Base-by-base conservation (phyloP, 306 rosid genomes). In the Luffa aegyptiaca region DNA sequence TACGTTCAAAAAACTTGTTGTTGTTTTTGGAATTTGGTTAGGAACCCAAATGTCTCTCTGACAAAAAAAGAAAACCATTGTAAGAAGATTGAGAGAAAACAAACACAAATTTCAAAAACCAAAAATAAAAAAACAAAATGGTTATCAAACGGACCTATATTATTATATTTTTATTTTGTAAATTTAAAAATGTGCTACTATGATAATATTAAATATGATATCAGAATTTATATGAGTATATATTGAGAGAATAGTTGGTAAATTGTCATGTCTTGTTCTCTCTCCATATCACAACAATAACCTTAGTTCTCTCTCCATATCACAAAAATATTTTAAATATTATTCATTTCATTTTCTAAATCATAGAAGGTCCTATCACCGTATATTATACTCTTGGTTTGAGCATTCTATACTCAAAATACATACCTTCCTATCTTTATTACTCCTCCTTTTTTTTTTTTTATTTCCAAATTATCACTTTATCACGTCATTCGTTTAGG, bases 381-480 rank as follows among this genome's bases (percentile, higher is more conserved):
- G 44, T 63, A 63, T 4, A 31, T 13, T 63, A 35, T 63, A 63
- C 70, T 63, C 42, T 31, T 63, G 16, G 44, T 63, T 63, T 63
- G 75, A 68, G 75, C 42, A 68, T 37, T 68, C 52, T 45, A 68
- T 10, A 68, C 75, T 68, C 75, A 68, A 8, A 17, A 68, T 68
- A n/a, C 75, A 42, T 68, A 42, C 52, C 5, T 65, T 65, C 73
- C 73, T 37, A 36, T 37, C 6, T 68, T 68, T n/a, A 8, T 68
- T 68, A 68, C 75, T 68, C 75, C 26, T 41, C 42, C 42, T 3
- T 62, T 62, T 62, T 21, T n/a, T n/a, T 0, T 3, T 0, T 33
- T 62, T 0, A 26, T 26, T 33, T 14, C 7, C 17, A 62, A 62
- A 62, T 3, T 33, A 10, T 42, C 36, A 42, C 64, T 26, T 26